Evolutionary conservation across 108 stramenopile genomes (phyloP).

Genomic region (Nitzschia inconspicua): DNA sequence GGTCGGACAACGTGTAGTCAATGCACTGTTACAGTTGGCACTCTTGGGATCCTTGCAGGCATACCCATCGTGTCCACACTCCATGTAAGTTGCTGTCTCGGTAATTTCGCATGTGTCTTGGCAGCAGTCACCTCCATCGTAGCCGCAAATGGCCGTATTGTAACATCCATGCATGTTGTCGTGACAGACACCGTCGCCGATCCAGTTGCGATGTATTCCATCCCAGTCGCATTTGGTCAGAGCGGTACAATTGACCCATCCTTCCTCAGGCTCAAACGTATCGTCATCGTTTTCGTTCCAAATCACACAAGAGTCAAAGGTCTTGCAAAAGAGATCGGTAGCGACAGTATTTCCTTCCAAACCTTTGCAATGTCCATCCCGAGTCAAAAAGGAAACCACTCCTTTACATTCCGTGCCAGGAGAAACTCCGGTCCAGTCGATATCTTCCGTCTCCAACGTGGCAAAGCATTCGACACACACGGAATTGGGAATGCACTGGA

Average conservation of each 20-base stretch:
- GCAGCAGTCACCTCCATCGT: constrained; percentile 91
- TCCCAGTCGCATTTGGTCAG: constrained; percentile 78
- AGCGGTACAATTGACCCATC: constrained; percentile 58
- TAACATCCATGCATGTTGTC: constrained; percentile 83
- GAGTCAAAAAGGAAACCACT: constrained; percentile 47
- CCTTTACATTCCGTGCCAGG: constrained; percentile 65
- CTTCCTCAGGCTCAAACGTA: background rate
- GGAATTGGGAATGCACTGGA: constrained; percentile 53
- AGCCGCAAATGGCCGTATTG: constrained; percentile 81
- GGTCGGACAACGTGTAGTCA: constrained; percentile 46
- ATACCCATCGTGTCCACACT: constrained; percentile 86
- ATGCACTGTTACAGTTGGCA: constrained; percentile 46
- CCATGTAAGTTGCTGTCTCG: constrained; percentile 23
- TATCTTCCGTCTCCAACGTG: constrained; percentile 41
- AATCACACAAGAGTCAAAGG: constrained; percentile 74
- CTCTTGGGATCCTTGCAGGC: constrained; percentile 76
- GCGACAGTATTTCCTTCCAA: constrained; percentile 30
- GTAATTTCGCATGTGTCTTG: constrained; percentile 37
- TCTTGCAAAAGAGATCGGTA: constrained; percentile 52
- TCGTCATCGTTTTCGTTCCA: constrained; percentile 48
- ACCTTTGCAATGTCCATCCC: constrained; percentile 45
- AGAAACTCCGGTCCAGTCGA: constrained; percentile 82
- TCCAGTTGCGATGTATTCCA: constrained; percentile 67
- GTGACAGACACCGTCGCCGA: constrained; percentile 86
- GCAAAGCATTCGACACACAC: constrained; percentile 71